These are phyloP conservation scores for Hippophae rhamnoides DNA, from an alignment of 306 rosid genomes.

Conservation along the genomic window DNA sequence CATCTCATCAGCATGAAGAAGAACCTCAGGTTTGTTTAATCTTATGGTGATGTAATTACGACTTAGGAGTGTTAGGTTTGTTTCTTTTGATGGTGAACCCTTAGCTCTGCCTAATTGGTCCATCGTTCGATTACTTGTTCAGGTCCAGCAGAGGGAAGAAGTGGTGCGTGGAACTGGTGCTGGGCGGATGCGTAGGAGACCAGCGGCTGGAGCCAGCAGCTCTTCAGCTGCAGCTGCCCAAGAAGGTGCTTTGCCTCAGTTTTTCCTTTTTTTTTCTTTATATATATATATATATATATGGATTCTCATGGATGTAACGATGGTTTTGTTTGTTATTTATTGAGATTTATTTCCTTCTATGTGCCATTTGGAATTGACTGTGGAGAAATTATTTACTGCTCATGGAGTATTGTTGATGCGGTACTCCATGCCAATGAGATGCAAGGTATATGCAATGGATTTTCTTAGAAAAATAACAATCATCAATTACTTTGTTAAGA, in stretches of 20 bases:
- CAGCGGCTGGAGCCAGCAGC: slow-evolving; percentile 75
- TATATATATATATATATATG: neutral
- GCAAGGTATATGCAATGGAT: too few species aligned
- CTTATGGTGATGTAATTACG: neutral
- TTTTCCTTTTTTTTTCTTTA: neutral
- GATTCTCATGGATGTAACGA: neutral
- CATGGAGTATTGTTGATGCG: too few species aligned
- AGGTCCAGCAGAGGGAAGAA: slow-evolving; percentile 70
- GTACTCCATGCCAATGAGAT: too few species aligned
- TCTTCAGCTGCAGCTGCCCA: slow-evolving; percentile 45
- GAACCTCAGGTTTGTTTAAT: slow-evolving; percentile 52
- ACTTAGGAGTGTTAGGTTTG: neutral
- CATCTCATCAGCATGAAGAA: slow-evolving; percentile 36
- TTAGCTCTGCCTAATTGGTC: neutral
- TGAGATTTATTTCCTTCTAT: neutral
- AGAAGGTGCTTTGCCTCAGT: slow-evolving; percentile 42
- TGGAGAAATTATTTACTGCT: neutral
- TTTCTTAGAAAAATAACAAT: too few species aligned
- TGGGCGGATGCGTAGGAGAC: slow-evolving; percentile 88
- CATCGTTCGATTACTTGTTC: slow-evolving; percentile 5
- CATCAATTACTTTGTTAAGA: too few species aligned
- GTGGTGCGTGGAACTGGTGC: slow-evolving; percentile 68
- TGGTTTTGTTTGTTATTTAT: too few species aligned
- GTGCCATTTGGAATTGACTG: neutral
- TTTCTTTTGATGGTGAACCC: neutral